phyloP scores from a whole-genome alignment of 1,284 basidiomycete genomes.

The Chiua sp. region DNA sequence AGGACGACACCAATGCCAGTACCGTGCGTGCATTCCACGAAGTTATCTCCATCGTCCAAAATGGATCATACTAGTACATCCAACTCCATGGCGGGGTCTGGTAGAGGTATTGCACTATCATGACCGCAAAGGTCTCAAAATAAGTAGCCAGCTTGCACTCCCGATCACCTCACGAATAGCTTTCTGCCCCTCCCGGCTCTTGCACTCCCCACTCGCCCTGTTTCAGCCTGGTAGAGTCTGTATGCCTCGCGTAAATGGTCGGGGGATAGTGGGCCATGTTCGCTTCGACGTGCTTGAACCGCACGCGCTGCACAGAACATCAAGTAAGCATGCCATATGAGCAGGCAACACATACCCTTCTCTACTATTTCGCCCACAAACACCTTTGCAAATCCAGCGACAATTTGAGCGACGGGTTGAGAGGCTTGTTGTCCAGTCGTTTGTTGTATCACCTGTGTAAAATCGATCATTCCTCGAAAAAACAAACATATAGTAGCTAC shows the following conservation, averaged over 20 bases:
- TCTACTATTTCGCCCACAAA: conserved; percentile 94
- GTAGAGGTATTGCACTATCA: no score
- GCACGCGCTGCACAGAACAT: conserved; percentile 60
- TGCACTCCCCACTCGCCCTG: conserved; percentile 78
- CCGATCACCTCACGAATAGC: conserved; percentile 54
- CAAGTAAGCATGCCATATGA: neutral
- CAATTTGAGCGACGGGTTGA: conserved; percentile 85
- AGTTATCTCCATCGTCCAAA: no score
- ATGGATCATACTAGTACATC: no score
- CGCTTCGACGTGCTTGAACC: conserved; percentile 75
- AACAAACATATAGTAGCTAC: neutral
- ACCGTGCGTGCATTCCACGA: no score
- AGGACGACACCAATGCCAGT: no score
- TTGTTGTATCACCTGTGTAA: conserved; percentile 79
- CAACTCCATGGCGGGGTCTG: no score
- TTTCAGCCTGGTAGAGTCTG: conserved; percentile 79
- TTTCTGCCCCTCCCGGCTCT: conserved; percentile 67
- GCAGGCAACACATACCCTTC: conserved; percentile 58
- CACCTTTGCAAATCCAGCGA: conserved; percentile 89
- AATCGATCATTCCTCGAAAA: neutral
- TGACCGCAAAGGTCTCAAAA: no score
- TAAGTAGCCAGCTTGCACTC: neutral
- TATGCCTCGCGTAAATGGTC: conserved; percentile 91
- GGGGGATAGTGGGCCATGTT: conserved; percentile 81
- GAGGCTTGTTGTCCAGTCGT: conserved; percentile 82